Conservation (phyloP, 257 asterid species). For the Solanum chiquidenum region DNA sequence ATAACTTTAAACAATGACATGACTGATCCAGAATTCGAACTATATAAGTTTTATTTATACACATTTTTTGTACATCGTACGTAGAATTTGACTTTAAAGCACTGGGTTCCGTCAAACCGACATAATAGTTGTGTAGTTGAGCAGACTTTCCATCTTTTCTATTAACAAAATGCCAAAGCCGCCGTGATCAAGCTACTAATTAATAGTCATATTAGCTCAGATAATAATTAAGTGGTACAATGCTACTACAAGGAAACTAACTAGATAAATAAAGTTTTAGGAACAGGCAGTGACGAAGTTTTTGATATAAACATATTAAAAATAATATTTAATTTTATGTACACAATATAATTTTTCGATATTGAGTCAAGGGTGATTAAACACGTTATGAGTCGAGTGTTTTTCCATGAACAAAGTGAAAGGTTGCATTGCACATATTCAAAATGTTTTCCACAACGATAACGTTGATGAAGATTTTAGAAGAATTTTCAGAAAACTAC, state of each 20-base stretch:
- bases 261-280: neutral
- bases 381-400: neutral
- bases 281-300: neutral
- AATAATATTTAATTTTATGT: neutral
- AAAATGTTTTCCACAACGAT: neutral
- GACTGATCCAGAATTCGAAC: neutral
- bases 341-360: neutral
- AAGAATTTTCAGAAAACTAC: neutral
- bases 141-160: neutral
- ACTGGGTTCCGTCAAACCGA: neutral
- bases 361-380: neutral
- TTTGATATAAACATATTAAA: neutral
- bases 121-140: neutral
- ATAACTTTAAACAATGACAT: neutral
- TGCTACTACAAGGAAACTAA: neutral
- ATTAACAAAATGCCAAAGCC: neutral
- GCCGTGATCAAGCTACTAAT: neutral
- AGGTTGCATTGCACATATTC: neutral
- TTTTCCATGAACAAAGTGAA: neutral
- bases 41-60: neutral
- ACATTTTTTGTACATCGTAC: neutral
- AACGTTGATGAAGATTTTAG: neutral
- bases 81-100: neutral
- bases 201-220: neutral
- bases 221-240: neutral